Percentiles rank a stretch among this genome's conserved stretches.
phyloP scores from a whole-genome alignment of 768 basidiomycete genomes.

The Suillus weaverae region DNA sequence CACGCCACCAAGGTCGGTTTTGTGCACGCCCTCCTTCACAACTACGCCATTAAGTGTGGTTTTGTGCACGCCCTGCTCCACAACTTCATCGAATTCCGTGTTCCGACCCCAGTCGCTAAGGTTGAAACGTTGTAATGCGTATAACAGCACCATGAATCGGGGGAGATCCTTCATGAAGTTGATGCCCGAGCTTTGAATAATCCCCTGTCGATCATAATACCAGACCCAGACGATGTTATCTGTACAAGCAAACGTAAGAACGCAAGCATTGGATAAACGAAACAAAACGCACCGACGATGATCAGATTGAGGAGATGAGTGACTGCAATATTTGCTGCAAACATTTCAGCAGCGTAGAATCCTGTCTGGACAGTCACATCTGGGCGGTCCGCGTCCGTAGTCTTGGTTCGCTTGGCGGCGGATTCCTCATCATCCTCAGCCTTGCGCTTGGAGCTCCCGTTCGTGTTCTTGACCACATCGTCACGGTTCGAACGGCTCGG shows the following conservation, averaged over 20 bases:
- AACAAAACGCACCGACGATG: neutral
- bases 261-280: too few relatives aligned
- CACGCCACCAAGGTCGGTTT: neutral
- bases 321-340: neutral
- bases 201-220: slow-evolving; percentile 1
- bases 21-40: too few relatives aligned
- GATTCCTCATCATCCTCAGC: too few relatives aligned
- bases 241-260: neutral
- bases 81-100: too few relatives aligned
- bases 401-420: too few relatives aligned
- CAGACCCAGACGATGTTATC: slow-evolving; percentile 1
- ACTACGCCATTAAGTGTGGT: too few relatives aligned
- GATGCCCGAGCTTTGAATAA: neutral
- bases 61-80: too few relatives aligned
- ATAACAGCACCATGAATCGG: slow-evolving; percentile 4
- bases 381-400: too few relatives aligned
- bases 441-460: too few relatives aligned
- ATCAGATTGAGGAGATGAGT: slow-evolving; percentile 2
- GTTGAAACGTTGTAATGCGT: neutral
- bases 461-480: too few relatives aligned
- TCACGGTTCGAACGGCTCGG: too few relatives aligned
- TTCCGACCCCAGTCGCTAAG: slow-evolving; percentile 5
- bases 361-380: too few relatives aligned
- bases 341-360: slow-evolving; percentile 3
- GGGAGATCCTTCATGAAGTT: slow-evolving; percentile 5